Evolutionary conservation across 129 eudicot genomes (phyloP), one percentile per base, ranked within the genome.

Genomic region (Centella asiatica): DNA sequence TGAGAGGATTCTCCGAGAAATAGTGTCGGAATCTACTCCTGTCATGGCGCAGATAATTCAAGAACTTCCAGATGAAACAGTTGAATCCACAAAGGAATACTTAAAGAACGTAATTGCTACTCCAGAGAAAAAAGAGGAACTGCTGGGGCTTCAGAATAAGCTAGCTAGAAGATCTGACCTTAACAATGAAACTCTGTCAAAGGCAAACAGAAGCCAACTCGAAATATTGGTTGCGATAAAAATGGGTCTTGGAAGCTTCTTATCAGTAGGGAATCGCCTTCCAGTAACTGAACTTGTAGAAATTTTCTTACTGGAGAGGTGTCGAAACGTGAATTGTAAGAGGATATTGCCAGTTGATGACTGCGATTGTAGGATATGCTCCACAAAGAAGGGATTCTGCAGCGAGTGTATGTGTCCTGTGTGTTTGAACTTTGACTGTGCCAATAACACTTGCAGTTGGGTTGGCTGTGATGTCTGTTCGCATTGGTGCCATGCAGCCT

Each of bases 351-450:
- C 97, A 0, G 88, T 89, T 39, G 97, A 89, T 29, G 95, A 89
- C 49, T 89, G 97, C 61, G 97, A 89, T n/a, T 89, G 97, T 82
- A 89, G 85, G 74, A 82, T 85, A 65, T 89, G 97, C 80, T 80
- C 97, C 1, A 76, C 85, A 25, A 80, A 80, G 57, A 80, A 82
- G 72, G 97, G 97, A 18, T 89, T 89, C 65, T 89, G 97, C 55
- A 85, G 95, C 22, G 90, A 85, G 52, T 89, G 97, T 66, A 89
- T 89, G 97, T 89, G 97, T 58, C 97, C 95, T 0, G 84, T 89
- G 25, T 89, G 97, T 62, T 69, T 82, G 44, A 85, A 89, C 65
- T 89, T 89, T 17, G 97, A 89, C 64, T 85, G 88, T 64, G 97
- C 97, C 11, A 80, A 61, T 51, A 82, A 85, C 39, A 89, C 97